Evolutionary conservation across 768 basidiomycete genomes (phyloP).

Genomic region (Russula earlei): DNA sequence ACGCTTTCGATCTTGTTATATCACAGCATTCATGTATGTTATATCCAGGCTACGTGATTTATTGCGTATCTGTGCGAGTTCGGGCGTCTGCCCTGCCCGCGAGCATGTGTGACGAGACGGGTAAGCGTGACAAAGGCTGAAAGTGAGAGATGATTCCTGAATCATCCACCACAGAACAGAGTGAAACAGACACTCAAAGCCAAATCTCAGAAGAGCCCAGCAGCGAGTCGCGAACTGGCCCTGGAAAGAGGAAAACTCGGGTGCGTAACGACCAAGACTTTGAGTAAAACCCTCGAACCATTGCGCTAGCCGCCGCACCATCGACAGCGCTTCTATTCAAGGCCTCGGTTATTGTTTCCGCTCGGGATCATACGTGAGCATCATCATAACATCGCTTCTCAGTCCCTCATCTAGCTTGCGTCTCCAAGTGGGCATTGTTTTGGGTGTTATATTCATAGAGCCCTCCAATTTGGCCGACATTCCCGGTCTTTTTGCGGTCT

Average conservation of each 20-base stretch:
- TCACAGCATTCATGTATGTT: neutral
- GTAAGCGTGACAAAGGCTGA: too few species aligned
- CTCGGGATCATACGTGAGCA: constrained; percentile 54
- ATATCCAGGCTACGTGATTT: constrained; percentile 12
- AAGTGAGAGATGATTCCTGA: constrained; percentile 26
- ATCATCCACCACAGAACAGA: constrained; percentile 23
- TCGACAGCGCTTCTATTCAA: constrained; percentile 20
- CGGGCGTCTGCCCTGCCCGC: too few species aligned
- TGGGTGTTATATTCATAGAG: constrained; percentile 58
- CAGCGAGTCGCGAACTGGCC: constrained; percentile 21
- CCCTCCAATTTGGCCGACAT: constrained; percentile 59
- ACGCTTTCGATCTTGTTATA: neutral
- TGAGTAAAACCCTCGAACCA: neutral
- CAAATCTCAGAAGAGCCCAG: constrained; percentile 24
- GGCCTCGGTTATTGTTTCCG: constrained; percentile 57
- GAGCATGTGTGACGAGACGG: neutral
- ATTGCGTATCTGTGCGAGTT: neutral
- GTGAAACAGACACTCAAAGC: constrained; percentile 22
- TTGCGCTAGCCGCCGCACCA: neutral
- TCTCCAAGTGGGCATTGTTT: constrained; percentile 53
- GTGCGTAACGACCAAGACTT: constrained; percentile 20
- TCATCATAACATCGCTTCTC: neutral
- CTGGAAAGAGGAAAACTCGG: constrained; percentile 21
- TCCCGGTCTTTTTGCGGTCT: constrained; percentile 53
- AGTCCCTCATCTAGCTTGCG: neutral